Evolutionary conservation across 495 filamentous ascomycete genomes (phyloP), one percentile per base, ranked within the genome.

Genomic region (Podospora sp.): DNA sequence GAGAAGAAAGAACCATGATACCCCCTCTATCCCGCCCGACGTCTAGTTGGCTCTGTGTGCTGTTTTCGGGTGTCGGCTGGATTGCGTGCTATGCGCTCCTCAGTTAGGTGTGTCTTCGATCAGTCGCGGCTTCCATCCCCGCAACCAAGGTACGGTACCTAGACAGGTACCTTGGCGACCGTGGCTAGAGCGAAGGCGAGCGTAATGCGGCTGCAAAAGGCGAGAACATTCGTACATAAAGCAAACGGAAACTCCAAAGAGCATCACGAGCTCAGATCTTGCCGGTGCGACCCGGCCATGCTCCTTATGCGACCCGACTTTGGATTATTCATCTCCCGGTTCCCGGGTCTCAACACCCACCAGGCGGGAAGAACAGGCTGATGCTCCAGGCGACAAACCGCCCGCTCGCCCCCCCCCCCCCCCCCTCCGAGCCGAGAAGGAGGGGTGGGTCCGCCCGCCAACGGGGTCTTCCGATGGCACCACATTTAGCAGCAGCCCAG

Each of bases 1-100:
- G 50, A 68, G 7, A 60, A 64, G 61, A 50, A 69, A 26, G 61
- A 27, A 35, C 27, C n/a, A 63, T 69, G 69, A 74, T 72, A 72
- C 64, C 64, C 64, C 63, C 35, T 55, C 18, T 14, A 12, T 20
- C 40, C 21, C 25, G 16, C 40, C 21, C 25, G 16, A n/a, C 27
- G 29, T 40, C 29, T 20, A 27, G 52, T 55, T 22, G 52, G 14
- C 8, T 18, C 18, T 27, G 40, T 8, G 40, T 16, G 40, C 40
- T 27, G 46, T 29, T 9, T 27, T 29, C 53, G 35, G 60, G 16
- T 52, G 60, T 12, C 11, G 21, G 24, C 20, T n/a, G 49, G 22
- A 24, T 62, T 63, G 22, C 61, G 46, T 29, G 61, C 40, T 52
- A 14, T 50, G 25, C 36, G 8, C n/a, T 33, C 29, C 3, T 33